These are phyloP conservation scores for Colletotrichum simmondsii DNA, from an alignment of 2,329 filamentous ascomycete genomes.

Conservation along the genomic window DNA sequence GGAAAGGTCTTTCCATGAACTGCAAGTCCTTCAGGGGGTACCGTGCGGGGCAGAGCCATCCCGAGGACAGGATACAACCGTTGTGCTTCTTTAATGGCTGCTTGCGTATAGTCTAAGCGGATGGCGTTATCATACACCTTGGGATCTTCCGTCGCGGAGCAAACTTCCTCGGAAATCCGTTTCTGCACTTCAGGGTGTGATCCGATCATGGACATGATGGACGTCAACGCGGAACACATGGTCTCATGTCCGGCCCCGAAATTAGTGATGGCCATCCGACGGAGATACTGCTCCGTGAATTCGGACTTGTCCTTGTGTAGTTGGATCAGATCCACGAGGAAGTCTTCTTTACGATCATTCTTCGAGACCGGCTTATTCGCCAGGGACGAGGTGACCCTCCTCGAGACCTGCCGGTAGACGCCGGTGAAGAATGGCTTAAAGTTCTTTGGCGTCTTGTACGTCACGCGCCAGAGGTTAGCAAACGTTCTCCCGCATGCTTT, in stretches of 20 bases:
- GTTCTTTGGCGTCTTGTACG: slow-evolving; percentile 52
- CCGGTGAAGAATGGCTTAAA: slow-evolving; percentile 62
- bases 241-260: slow-evolving; percentile 68
- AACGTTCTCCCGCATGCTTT: slow-evolving; percentile 51
- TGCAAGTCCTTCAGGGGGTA: slow-evolving; percentile 48
- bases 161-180: slow-evolving; percentile 45
- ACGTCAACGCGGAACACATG: slow-evolving; percentile 62
- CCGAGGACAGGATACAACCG: slow-evolving; percentile 61
- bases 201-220: slow-evolving; percentile 59
- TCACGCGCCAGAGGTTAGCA: slow-evolving; percentile 55
- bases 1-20: slow-evolving; percentile 55
- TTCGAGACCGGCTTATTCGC: slow-evolving; percentile 36
- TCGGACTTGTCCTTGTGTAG: slow-evolving; percentile 56
- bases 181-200: slow-evolving; percentile 47
- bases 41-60: slow-evolving; percentile 61
- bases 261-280: slow-evolving; percentile 64
- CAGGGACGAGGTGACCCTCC: slow-evolving; percentile 45
- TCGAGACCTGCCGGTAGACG: slow-evolving; percentile 41
- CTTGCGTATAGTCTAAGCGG: slow-evolving; percentile 50
- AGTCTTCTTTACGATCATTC: slow-evolving; percentile 48
- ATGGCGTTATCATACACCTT: slow-evolving; percentile 39
- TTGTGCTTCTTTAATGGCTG: slow-evolving; percentile 62
- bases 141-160: slow-evolving; percentile 9
- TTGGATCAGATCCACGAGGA: slow-evolving; percentile 58
- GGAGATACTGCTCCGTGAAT: slow-evolving; percentile 59